phyloP scores from a whole-genome alignment of 2,329 filamentous ascomycete species.

The Trichoderma hamatum region DNA sequence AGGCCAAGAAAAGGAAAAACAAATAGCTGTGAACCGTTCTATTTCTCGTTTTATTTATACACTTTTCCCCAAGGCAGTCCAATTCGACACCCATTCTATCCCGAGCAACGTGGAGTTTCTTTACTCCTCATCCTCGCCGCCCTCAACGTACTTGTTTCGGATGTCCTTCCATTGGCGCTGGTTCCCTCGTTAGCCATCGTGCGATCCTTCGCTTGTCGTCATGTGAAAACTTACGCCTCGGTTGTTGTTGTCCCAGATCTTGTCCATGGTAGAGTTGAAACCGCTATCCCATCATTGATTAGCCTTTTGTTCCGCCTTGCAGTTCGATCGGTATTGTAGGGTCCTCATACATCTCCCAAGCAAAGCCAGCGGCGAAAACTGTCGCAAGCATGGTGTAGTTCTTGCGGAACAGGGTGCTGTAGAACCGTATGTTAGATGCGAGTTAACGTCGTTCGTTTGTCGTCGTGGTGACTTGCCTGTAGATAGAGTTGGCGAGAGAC shows the following conservation, averaged over 20 bases:
- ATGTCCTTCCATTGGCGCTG: constrained; percentile 99
- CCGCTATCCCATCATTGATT: constrained; percentile 57
- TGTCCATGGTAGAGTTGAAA: constrained; percentile 81
- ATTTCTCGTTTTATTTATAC: constrained; percentile 41
- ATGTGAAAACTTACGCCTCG: constrained; percentile 70
- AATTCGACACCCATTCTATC: constrained; percentile 16
- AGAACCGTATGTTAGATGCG: constrained; percentile 34
- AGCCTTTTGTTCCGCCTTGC: constrained; percentile 34
- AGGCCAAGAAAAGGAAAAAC: constrained; percentile 10
- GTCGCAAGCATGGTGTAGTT: constrained; percentile 86
- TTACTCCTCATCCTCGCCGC: constrained; percentile 66
- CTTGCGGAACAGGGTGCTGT: constrained; percentile 79
- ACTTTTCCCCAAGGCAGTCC: constrained; percentile 37
- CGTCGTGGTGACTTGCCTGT: constrained; percentile 43
- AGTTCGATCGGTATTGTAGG: not conserved
- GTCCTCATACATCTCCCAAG: constrained; percentile 81
- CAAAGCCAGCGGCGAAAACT: constrained; percentile 87
- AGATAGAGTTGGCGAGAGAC: constrained; percentile 45
- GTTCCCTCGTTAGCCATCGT: constrained; percentile 35
- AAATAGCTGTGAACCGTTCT: constrained; percentile 33
- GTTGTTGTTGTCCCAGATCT: constrained; percentile 89
- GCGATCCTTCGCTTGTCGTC: not conserved
- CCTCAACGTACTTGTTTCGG: constrained; percentile 81
- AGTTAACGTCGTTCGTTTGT: constrained; percentile 30
- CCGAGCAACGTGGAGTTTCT: constrained; percentile 28